Percentiles rank a stretch among this genome's conserved stretches.
Evolutionary conservation across 2,329 filamentous ascomycete genomes (phyloP).

Genomic region (Akanthomyces dipterigenus): DNA sequence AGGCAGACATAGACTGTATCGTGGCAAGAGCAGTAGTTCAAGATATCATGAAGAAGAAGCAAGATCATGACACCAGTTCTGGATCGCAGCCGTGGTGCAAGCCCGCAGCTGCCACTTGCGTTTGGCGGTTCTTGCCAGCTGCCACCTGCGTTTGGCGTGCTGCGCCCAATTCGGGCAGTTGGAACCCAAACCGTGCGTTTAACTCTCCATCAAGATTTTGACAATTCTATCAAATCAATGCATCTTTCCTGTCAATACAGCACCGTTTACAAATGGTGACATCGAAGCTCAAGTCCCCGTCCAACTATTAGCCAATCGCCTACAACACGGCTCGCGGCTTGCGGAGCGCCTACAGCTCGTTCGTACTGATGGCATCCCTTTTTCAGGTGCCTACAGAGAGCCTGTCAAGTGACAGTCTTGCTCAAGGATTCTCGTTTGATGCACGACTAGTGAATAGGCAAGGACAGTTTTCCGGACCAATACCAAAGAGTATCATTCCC

Average conservation of each 20-base stretch:
- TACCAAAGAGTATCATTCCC: not conserved
- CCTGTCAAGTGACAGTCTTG: conserved; percentile 12
- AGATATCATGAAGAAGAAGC: not conserved
- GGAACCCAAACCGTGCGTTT: not conserved
- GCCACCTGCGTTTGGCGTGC: not conserved
- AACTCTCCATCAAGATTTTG: not conserved
- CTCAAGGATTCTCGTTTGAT: conserved; percentile 16
- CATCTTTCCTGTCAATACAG: not conserved
- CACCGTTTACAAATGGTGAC: not conserved
- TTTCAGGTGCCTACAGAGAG: conserved; percentile 2
- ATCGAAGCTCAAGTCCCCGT: too few species aligned
- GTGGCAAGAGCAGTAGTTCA: too few species aligned
- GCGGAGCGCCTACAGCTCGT: not conserved
- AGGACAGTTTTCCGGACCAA: conserved; percentile 14
- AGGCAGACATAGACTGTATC: too few species aligned
- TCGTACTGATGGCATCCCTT: not conserved
- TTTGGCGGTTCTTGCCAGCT: not conserved
- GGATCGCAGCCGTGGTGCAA: not conserved
- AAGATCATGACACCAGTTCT: not conserved
- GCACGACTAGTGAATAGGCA: conserved; percentile 14
- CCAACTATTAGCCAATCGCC: not conserved
- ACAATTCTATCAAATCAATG: not conserved
- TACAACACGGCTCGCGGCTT: not conserved
- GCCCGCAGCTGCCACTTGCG: not conserved
- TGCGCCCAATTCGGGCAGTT: not conserved